Base-by-base conservation (phyloP, 2,329 filamentous ascomycete species). In the Ceratocystiopsis minuta region DNA sequence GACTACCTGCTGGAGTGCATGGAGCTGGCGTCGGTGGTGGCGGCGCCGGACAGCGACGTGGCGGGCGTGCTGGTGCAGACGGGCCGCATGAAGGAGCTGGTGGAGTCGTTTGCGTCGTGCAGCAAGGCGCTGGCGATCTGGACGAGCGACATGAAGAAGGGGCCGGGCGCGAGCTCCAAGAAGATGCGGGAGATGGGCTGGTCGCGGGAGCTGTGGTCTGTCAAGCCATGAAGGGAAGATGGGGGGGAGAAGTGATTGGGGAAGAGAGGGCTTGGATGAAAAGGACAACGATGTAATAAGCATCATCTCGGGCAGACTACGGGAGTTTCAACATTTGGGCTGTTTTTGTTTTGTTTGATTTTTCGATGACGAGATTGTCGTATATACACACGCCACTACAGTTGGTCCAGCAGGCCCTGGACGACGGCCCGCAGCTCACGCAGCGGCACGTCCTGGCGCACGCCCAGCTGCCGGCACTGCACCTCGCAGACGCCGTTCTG, bases 1-100 rank as follows among this genome's bases (percentile, higher is more conserved):
- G 82, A 88, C 45, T 72, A 80, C 49, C 67, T 93, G 16, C 68
- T 90, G 20, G 78, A 88, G 54, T 82, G 79, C 52, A 88, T 98
- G 81, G 83, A 94, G 45, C 65, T 98, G 15, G 78, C 85, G 1
- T 75, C 78, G 1, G 56, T 77, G 2, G 70, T 94, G 40, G 84
- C 88, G 2, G 75, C 80, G 43, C 73, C 77, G 48, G 71, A 68
- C 46, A 76, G 76, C 18, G 76, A 79, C 49, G 59, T 88, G 35
- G 73, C 78, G 2, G 60, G 65, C 18, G 69, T 72, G 37, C 81
- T 90, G 50, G 58, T 76, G 42, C 66, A 69, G 42, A 69, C 74
- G 3, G 68, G 69, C 31, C 72, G 80, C 38, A 80, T 88, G 74
- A 71, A 72, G 52, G 82, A 88, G 61, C 64, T 90, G 35, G 71